Base-by-base conservation (phyloP, 345 rosid genomes). In the Boechera divaricarpa region DNA sequence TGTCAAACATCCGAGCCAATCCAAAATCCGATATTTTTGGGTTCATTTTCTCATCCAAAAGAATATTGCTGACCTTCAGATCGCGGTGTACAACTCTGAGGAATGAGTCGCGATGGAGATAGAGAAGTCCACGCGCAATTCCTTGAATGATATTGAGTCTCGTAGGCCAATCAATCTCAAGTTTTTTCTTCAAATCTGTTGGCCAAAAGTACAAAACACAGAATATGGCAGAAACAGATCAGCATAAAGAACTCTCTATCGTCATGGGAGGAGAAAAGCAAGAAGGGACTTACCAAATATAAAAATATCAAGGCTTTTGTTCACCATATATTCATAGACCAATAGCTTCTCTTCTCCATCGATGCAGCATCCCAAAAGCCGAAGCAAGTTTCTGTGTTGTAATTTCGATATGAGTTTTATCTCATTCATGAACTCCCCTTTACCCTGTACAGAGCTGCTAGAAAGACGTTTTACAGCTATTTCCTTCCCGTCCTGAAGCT, bases 351-450 rank as follows among this genome's bases (percentile, higher is more conserved):
- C 91, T 15, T 83, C 87, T 44, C 76, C 81, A 5, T 85, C 70
- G 41, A 83, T 72, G 81, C 91, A 85, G 31, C 86, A 90, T 47
- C 93, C 93, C 1, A 92, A 39, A 49, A 90, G 84, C 75, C 79
- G 87, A 8, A 83, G 87, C 55, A 90, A 90, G 74, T 92, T 90
- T 58, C 86, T 78, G 73, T 92, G 96, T 65, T 92, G 96, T 60
- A 92, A 86, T 51, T 83, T 88, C 32, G 87, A 77, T 15, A 83
- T 80, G 49, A 83, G 77, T 57, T 53, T 68, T 47, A 78, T 74
- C 61, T 83, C 84, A 7, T 80, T 87, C 81, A 62, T 81, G 71
- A 87, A 86, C 79, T 87, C 89, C 1, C 76, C 75, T 31, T 7
- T 67, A 12, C 87, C 89, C 53, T 87, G 87, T 18, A 84, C 82